Base-by-base conservation (phyloP, 106 monocot species). In the Ottelia alismoides region DNA sequence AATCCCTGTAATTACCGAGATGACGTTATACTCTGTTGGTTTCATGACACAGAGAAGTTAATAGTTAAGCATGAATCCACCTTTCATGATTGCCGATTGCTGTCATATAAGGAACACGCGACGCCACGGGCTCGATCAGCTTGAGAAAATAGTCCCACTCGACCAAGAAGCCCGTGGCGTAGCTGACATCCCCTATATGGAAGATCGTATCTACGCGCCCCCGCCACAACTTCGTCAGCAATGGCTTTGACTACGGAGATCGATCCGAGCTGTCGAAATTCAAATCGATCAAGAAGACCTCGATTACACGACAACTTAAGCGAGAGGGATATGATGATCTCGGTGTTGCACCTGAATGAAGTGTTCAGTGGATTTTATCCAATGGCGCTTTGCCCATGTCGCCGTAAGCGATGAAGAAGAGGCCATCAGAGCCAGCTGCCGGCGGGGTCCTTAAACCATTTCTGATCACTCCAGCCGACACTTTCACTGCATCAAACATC, bases 221-320 rank as follows among this genome's bases (percentile, higher is more conserved):
- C 40, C 25, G 51, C 22, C 14, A 23, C 52, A 25, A 64, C 63
- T 64, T 64, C 63, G 1, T 18, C 52, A 11, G 52, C 40, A 3
- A 64, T 35, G 17, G 52, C 63, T 22, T 64, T 2, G 19, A 53
- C 22, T 5, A 81, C 80, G 52, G 88, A 83, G 2, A 63, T 44
- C 18, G 88, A 88, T 58, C 88, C 88, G 22, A 72, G 88, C 88
- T 88, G 83, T 28, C n/a, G n/a, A n/a, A n/a, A n/a, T n/a, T n/a
- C n/a, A n/a, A n/a, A n/a, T n/a, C n/a, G n/a, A n/a, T n/a, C n/a
- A n/a, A n/a, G n/a, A n/a, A n/a, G n/a, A n/a, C n/a, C n/a, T n/a
- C n/a, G n/a, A n/a, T n/a, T n/a, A n/a, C n/a, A n/a, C n/a, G n/a
- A n/a, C n/a, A n/a, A n/a, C n/a, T n/a, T n/a, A n/a, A n/a, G n/a